Evolutionary conservation across 2,329 filamentous ascomycete species (phyloP), one percentile per base, ranked within the genome.

Genomic region (Penicillium hesseltinei): DNA sequence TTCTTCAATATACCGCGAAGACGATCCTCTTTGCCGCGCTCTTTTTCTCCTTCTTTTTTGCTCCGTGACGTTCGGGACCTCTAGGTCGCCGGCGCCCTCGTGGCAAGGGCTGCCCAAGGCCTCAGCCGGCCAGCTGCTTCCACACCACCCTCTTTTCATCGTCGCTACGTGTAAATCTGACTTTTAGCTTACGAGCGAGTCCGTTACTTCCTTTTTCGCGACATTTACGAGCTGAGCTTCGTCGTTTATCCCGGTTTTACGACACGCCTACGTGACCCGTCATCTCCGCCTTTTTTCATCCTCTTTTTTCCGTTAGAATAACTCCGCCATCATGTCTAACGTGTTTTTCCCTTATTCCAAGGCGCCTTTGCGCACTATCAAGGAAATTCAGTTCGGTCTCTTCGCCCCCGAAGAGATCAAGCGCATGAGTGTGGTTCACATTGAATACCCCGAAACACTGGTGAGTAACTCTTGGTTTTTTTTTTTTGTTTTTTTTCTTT

Each of bases 361-460:
- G 84, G 92, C 90, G 85, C 92, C 92, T 77, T 84, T 97, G 84
- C 93, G 94, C 83, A 96, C 90, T 66, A 92, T 99, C 71, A 89
- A 97, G 84, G 95, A 99, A 84, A 96, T 99, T 70, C 95, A 99
- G 82, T 99, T 99, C 74, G 94, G 94, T 73, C 85, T 99, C 74
- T 86, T 99, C 77, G 96, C 94, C 36, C 94, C 94, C 27, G 94
- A 99, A 76, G 95, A 99, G 81, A 96, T 97, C 78, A 97, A 99
- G 82, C 92, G 89, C 71, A 95, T 97, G 91, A 97, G 92, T 78
- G 93, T 97, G 63, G 90, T 88, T 68, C 91, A 96, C 75, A 93
- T 99, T 74, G 85, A 94, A 75, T 97, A 97, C 74, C 92, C 94
- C n/a, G 94, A 99, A 81, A 97, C 94, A 29, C 97, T 99, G 94